phyloP scores from a whole-genome alignment of 129 eudicot species.

The Pseudognaphalium luteoalbum region DNA sequence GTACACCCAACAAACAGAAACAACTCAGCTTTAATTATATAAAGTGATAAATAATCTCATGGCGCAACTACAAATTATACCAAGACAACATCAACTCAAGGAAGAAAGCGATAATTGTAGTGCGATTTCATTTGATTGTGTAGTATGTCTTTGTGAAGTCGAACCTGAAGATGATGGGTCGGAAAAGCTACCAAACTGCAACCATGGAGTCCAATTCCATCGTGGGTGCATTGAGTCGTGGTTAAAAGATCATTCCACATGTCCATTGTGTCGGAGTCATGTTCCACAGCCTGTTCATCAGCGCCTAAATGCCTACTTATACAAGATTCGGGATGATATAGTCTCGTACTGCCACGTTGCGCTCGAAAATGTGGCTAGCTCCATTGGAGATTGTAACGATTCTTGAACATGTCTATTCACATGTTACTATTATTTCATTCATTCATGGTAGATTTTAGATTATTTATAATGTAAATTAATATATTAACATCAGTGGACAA shows the following conservation, averaged over 20 bases:
- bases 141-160: constrained; percentile 26
- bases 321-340: neutral
- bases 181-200: neutral
- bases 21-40: neutral
- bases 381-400: neutral
- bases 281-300: constrained; percentile 4
- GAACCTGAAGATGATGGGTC: neutral
- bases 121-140: neutral
- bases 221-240: constrained; percentile 20
- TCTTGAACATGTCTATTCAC: neutral
- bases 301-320: neutral
- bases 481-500: no score
- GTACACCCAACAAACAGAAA: neutral
- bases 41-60: neutral
- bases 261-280: constrained; percentile 20
- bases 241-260: constrained; percentile 14
- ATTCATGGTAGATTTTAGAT: neutral
- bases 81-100: neutral
- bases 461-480: no score
- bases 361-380: constrained; percentile 14
- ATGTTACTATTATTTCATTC: neutral
- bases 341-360: neutral
- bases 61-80: neutral
- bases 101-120: neutral
- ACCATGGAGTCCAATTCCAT: constrained; percentile 18